Percentiles rank a stretch among this genome's conserved stretches.
Conservation (phyloP, 179 eudicot species). For the Sideroxylon spinosum region DNA sequence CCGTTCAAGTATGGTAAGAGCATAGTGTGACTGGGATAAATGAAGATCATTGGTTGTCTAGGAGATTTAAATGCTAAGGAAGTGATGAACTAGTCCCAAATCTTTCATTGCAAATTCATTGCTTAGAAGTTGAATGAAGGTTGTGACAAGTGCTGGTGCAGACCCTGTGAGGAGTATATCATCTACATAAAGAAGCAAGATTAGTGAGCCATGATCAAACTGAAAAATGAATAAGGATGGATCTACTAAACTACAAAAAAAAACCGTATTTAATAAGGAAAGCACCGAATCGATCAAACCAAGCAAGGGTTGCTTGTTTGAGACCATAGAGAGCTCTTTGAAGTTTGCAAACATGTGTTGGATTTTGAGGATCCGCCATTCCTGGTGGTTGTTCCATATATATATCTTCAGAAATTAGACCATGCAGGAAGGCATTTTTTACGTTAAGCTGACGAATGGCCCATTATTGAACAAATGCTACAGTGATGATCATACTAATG, state of each 20-base stretch:
- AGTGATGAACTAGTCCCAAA: not conserved
- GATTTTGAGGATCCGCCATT: not conserved
- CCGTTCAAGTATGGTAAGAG: too few relatives aligned
- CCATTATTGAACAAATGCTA: not conserved
- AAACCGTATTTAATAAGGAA: not conserved
- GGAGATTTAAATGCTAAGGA: not conserved
- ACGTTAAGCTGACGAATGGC: conserved; percentile 13
- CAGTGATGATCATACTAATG: not conserved
- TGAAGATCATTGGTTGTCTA: not conserved
- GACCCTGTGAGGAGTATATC: conserved; percentile 6
- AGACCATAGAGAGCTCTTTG: conserved; percentile 13
- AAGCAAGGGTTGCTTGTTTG: conserved; percentile 8
- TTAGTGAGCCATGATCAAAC: not conserved
- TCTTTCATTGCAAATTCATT: conserved; percentile 5
- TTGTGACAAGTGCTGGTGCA: not conserved
- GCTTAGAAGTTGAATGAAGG: too few relatives aligned
- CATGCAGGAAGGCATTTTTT: conserved; percentile 13
- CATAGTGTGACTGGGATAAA: not conserved
- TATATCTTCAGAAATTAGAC: not conserved
- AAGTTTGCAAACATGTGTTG: conserved; percentile 10
- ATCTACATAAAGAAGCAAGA: conserved; percentile 8
- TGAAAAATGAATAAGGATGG: conserved; percentile 13
- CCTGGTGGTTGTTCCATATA: conserved; percentile 15
- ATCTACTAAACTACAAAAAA: conserved; percentile 14
- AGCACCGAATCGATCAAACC: not conserved